Percentiles rank a stretch among this genome's conserved stretches.
These are phyloP conservation scores for Apiospora koreana DNA, from an alignment of 2,329 filamentous ascomycete species.

Conservation along the genomic window DNA sequence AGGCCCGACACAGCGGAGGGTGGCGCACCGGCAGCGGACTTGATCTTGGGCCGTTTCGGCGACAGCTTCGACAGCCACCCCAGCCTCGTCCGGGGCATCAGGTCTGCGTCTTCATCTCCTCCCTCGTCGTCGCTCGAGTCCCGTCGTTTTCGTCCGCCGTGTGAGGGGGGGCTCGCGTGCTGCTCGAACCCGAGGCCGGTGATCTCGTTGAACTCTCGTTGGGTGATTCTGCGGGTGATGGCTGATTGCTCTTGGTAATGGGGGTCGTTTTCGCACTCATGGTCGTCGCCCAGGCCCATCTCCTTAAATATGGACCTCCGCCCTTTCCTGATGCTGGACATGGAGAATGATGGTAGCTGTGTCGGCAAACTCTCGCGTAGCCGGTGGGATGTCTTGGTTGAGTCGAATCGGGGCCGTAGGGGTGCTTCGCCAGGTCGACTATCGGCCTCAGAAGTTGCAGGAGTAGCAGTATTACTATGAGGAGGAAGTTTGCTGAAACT, in stretches of 20 bases:
- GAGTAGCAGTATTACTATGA: conserved; percentile 20
- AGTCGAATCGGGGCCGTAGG: conserved; percentile 51
- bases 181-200: conserved; percentile 27
- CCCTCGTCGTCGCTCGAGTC: conserved; percentile 16
- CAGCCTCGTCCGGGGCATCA: conserved; percentile 18
- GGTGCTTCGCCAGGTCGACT: not conserved
- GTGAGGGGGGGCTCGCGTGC: conserved; percentile 24
- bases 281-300: conserved; percentile 44
- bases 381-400: conserved; percentile 51
- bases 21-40: conserved; percentile 44
- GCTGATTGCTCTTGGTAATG: conserved; percentile 19
- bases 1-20: conserved; percentile 37
- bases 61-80: conserved; percentile 47
- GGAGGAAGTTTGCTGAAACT: conserved; percentile 23
- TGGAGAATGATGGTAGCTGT: conserved; percentile 39
- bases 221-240: conserved; percentile 23
- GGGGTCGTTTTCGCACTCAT: conserved; percentile 22
- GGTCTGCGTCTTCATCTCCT: conserved; percentile 18
- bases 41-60: conserved; percentile 43
- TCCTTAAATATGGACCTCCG: conserved; percentile 56
- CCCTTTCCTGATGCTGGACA: conserved; percentile 48
- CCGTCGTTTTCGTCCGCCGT: conserved; percentile 25
- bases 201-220: conserved; percentile 34
- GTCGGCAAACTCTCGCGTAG: conserved; percentile 45
- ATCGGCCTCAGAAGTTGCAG: conserved; percentile 13